These are phyloP conservation scores for Trichophyton benhamiae DNA, from an alignment of 2,329 filamentous ascomycete genomes.

Conservation along the genomic window DNA sequence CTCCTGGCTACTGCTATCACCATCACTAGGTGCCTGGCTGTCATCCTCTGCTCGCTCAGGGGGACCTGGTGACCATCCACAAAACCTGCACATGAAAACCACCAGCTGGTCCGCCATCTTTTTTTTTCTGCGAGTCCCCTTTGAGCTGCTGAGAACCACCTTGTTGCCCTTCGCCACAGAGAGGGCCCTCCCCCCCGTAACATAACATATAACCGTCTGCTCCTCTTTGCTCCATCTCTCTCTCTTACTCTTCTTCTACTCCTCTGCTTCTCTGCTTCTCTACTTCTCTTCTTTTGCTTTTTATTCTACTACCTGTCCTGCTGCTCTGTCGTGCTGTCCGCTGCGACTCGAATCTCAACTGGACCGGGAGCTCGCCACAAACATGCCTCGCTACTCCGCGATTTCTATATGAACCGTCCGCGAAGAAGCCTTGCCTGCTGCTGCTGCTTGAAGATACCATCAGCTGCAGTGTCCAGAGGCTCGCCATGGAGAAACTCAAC, in stretches of 20 bases:
- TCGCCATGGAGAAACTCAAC: slow-evolving; percentile 37
- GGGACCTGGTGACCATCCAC: too few species aligned
- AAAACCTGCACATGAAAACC: too few species aligned
- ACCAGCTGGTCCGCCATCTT: background rate
- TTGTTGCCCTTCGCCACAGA: too few species aligned
- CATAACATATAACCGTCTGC: too few species aligned
- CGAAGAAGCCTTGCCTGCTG: background rate
- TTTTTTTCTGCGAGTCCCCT: background rate
- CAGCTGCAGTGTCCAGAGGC: background rate
- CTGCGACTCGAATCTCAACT: background rate
- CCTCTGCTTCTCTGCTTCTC: background rate
- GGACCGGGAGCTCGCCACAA: background rate
- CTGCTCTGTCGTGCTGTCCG: background rate
- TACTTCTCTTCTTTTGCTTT: background rate
- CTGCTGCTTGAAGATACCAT: background rate
- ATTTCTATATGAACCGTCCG: background rate
- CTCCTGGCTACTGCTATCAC: too few species aligned
- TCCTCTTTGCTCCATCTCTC: background rate
- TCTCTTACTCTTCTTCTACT: background rate
- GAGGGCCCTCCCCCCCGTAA: too few species aligned
- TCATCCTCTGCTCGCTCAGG: too few species aligned
- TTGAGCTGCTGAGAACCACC: too few species aligned
- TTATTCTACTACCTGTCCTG: background rate
- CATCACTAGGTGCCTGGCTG: too few species aligned
- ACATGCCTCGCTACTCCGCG: background rate